A percentile compares a stretch with the other conserved stretches of the same genome.
Conservation (phyloP, 352 stramenopile species). For the Halophytophthora batemanensis region DNA sequence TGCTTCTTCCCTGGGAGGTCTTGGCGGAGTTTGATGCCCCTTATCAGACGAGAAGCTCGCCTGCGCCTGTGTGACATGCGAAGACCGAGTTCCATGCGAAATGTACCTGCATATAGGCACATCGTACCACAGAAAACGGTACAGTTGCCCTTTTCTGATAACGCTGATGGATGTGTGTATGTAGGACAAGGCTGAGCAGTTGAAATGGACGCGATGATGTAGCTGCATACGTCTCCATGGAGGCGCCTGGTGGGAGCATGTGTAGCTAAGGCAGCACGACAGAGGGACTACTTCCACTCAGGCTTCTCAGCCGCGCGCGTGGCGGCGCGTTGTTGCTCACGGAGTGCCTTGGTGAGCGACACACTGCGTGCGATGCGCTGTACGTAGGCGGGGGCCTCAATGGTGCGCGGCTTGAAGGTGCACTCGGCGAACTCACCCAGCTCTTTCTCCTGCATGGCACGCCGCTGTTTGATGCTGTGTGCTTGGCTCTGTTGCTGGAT, state of each 20-base stretch:
- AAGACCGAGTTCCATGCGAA: too few relatives aligned
- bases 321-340: conserved; percentile 48
- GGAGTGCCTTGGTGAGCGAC: conserved; percentile 62
- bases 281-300: conserved; percentile 56
- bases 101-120: too few relatives aligned
- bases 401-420: conserved; percentile 83
- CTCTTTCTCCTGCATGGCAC: conserved; percentile 76
- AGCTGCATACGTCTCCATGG: too few relatives aligned
- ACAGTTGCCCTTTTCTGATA: too few relatives aligned
- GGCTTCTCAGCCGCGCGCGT: conserved; percentile 46
- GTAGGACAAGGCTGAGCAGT: too few relatives aligned
- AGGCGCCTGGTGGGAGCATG: too few relatives aligned
- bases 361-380: conserved; percentile 80
- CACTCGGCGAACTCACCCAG: conserved; percentile 81
- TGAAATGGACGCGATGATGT: too few relatives aligned
- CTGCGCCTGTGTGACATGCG: too few relatives aligned
- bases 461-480: conserved; percentile 67
- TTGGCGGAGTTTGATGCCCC: too few relatives aligned
- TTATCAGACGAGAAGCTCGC: too few relatives aligned
- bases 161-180: too few relatives aligned
- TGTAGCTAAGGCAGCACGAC: not conserved
- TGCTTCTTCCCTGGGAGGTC: not conserved
- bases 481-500: conserved; percentile 78
- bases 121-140: too few relatives aligned
- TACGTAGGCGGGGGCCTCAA: conserved; percentile 79